A percentile compares a stretch with the other conserved stretches of the same genome.
Evolutionary conservation across 179 eudicot species (phyloP).

Genomic region (Drosera spatulata): DNA sequence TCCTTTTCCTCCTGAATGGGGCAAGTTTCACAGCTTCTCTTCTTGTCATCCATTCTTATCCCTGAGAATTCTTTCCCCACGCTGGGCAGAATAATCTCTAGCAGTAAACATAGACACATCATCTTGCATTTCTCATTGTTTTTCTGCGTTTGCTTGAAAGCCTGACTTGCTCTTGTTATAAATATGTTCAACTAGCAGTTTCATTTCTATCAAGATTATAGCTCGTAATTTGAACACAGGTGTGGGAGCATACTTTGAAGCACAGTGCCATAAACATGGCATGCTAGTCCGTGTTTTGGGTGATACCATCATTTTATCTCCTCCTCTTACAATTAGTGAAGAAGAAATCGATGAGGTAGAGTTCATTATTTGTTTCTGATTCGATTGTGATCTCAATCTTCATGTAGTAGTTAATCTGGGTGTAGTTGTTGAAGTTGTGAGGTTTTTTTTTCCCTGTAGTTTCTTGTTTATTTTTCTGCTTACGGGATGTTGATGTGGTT

Average conservation of each 20-base stretch:
- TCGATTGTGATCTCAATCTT: neutral
- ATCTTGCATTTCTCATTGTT: no score
- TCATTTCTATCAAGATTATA: neutral
- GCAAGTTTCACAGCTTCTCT: no score
- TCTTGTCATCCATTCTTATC: no score
- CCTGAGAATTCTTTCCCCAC: no score
- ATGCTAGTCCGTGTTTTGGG: conserved; percentile 89
- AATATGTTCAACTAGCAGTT: neutral
- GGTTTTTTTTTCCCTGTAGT: no score
- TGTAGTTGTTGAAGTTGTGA: no score
- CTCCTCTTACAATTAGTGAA: conserved; percentile 58
- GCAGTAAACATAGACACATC: no score
- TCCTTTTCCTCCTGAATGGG: conserved; percentile 83
- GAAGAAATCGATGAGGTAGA: conserved; percentile 70
- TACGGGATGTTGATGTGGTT: neutral
- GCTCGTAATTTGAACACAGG: conserved; percentile 22
- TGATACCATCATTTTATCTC: conserved; percentile 77
- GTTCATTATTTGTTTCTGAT: neutral
- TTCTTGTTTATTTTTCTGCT: neutral
- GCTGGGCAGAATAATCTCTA: no score
- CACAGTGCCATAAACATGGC: conserved; percentile 70
- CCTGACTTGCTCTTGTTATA: no score
- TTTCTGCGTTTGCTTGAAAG: no score
- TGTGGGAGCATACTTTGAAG: conserved; percentile 71
- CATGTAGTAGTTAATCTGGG: no score